Conservation (phyloP, 129 eudicot species). For the Flaveria sonorensis region DNA sequence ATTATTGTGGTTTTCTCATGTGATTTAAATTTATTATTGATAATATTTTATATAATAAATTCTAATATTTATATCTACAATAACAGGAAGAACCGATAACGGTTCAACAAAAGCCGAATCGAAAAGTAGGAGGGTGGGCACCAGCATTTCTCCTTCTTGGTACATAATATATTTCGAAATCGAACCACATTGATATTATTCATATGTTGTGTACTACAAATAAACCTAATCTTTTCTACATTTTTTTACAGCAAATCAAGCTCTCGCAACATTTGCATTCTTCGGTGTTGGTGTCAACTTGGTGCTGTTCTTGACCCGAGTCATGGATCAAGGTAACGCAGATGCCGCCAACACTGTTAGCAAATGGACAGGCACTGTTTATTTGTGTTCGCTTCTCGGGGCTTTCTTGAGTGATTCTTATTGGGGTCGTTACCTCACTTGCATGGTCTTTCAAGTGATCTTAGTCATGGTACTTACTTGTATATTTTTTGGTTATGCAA, state of each 20-base stretch:
- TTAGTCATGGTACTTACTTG: conserved; percentile 56
- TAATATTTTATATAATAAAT: not conserved
- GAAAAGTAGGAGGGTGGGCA: conserved; percentile 60
- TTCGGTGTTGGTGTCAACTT: conserved; percentile 91
- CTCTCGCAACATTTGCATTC: conserved; percentile 84
- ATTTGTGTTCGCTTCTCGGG: conserved; percentile 75
- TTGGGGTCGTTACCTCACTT: conserved; percentile 87
- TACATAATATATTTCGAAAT: conserved; percentile 19
- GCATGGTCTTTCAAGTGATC: conserved; percentile 74
- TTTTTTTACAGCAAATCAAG: conserved; percentile 65
- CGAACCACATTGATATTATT: not conserved
- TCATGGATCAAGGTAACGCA: conserved; percentile 74
- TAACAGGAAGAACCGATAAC: conserved; percentile 21
- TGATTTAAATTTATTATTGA: not conserved
- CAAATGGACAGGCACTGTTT: conserved; percentile 91
- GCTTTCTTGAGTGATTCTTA: conserved; percentile 92
- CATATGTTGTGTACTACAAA: not conserved
- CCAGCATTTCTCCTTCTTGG: conserved; percentile 69
- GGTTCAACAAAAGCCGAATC: conserved; percentile 25
- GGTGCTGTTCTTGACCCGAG: conserved; percentile 85
- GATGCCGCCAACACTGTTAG: conserved; percentile 89
- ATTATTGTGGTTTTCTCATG: too few relatives aligned
- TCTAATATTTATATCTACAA: not conserved
- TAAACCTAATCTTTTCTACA: not conserved
- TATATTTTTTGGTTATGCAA: not conserved